A percentile compares a stretch with the other conserved stretches of the same genome.
phyloP scores from a whole-genome alignment of 192 early-diverging fungal genomes.

The Dissophora globulifera region DNA sequence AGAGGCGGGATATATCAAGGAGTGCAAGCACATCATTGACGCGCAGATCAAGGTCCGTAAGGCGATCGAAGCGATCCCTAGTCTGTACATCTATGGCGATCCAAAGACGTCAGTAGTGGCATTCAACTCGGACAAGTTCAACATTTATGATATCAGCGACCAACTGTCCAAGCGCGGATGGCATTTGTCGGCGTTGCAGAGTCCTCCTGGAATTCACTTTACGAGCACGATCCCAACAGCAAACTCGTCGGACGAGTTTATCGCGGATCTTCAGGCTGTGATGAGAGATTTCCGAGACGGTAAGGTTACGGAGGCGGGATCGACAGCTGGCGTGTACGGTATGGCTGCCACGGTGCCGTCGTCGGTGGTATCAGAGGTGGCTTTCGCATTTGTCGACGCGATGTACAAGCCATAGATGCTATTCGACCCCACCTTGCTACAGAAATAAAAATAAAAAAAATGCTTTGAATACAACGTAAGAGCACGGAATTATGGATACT shows the following conservation, averaged over 20 bases:
- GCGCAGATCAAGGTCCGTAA: conserved; percentile 64
- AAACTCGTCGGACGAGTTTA: conserved; percentile 73
- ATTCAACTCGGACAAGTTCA: conserved; percentile 79
- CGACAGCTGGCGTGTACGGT: conserved; percentile 92
- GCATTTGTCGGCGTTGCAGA: conserved; percentile 90
- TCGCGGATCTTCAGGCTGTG: conserved; percentile 81
- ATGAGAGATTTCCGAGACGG: conserved; percentile 74
- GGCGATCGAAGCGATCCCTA: conserved; percentile 70
- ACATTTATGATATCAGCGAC: conserved; percentile 88
- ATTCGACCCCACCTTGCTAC: neutral
- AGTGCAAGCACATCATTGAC: conserved; percentile 82
- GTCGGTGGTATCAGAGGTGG: conserved; percentile 88
- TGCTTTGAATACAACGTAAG: too few species aligned
- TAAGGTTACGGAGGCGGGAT: conserved; percentile 74
- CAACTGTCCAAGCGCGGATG: conserved; percentile 83
- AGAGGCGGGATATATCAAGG: conserved; percentile 84
- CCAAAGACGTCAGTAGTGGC: conserved; percentile 85
- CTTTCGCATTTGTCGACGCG: conserved; percentile 87
- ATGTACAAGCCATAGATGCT: conserved; percentile 71
- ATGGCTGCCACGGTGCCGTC: conserved; percentile 91
- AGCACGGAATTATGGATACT: too few species aligned
- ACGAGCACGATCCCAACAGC: conserved; percentile 88
- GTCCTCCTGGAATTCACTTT: conserved; percentile 89
- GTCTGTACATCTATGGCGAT: conserved; percentile 86
- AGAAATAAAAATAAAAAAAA: too few species aligned